Conservation (phyloP, 148 eudicot species). For the Chenopodium suecicum region DNA sequence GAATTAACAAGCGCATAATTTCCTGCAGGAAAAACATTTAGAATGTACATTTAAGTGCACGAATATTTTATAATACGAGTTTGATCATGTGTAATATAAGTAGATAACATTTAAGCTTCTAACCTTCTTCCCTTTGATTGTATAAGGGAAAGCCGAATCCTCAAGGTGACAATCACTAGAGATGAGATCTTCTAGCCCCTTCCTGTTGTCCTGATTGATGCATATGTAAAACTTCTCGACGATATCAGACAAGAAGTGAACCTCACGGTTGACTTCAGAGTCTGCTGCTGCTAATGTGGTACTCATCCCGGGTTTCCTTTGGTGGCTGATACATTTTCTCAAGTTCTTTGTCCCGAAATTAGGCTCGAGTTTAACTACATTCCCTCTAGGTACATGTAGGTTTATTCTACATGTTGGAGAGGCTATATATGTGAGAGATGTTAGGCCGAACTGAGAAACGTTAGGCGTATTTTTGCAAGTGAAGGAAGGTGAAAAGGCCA, state of each 20-base stretch:
- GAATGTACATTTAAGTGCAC: background rate
- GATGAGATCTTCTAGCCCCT: slow-evolving; percentile 37
- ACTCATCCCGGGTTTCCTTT: background rate
- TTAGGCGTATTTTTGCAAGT: slow-evolving; percentile 7
- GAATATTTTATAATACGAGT: background rate
- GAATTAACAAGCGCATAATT: slow-evolving; percentile 42
- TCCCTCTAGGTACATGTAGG: background rate
- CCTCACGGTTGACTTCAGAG: slow-evolving; percentile 6
- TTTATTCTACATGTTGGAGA: background rate
- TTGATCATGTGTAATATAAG: background rate
- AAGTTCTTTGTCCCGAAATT: background rate
- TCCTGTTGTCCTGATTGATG: slow-evolving; percentile 51
- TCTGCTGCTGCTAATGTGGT: slow-evolving; percentile 23
- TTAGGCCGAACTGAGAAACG: background rate
- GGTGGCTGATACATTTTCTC: background rate
- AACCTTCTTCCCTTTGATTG: slow-evolving; percentile 70
- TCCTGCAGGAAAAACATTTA: slow-evolving; percentile 43
- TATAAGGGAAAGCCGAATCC: slow-evolving; percentile 54
- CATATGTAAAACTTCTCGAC: slow-evolving; percentile 53
- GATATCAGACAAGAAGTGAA: slow-evolving; percentile 36
- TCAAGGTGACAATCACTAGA: slow-evolving; percentile 56
- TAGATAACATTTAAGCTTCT: background rate
- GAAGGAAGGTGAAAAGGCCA: slow-evolving; percentile 13
- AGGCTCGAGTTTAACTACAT: background rate
- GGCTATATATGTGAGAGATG: background rate